These are phyloP conservation scores for Ganoderma resinaceum DNA, from an alignment of 1,284 basidiomycete species.

Conservation along the genomic window DNA sequence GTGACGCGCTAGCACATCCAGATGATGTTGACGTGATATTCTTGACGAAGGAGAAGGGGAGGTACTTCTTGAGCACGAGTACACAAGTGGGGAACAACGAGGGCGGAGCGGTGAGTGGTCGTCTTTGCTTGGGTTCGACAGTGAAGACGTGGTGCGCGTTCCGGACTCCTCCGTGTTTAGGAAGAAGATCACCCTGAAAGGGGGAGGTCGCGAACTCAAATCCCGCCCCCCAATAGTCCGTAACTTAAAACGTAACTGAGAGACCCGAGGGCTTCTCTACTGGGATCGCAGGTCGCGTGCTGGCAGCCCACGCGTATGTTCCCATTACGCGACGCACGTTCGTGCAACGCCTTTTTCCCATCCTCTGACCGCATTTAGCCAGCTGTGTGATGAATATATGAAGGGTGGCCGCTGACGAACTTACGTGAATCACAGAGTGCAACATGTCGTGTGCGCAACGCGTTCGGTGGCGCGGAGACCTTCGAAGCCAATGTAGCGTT, in stretches of 20 bases:
- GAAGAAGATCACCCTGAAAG: neutral
- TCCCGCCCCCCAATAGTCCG: too few relatives aligned
- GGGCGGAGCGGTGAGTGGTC: conserved; percentile 73
- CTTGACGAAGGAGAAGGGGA: conserved; percentile 77
- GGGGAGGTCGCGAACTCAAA: neutral
- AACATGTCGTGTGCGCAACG: conserved; percentile 84
- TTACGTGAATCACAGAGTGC: conserved; percentile 58
- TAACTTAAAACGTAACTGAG: neutral
- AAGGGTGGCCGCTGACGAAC: neutral
- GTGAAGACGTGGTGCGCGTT: neutral
- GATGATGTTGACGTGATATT: conserved; percentile 91
- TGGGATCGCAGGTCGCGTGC: neutral
- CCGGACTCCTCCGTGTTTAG: neutral
- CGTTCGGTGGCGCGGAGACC: conserved; percentile 92
- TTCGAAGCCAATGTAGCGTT: conserved; percentile 86
- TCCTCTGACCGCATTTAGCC: neutral
- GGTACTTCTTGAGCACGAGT: conserved; percentile 84
- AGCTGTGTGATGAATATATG: neutral
- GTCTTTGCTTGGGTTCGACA: neutral
- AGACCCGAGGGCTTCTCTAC: neutral
- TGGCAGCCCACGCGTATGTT: neutral
- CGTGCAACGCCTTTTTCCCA: neutral
- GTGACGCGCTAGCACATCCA: conserved; percentile 59
- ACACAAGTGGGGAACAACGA: conserved; percentile 97
- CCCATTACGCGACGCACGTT: neutral